Evolutionary conservation across 2,329 filamentous ascomycete species (phyloP).

Genomic region (Botryotinia narcissicola): DNA sequence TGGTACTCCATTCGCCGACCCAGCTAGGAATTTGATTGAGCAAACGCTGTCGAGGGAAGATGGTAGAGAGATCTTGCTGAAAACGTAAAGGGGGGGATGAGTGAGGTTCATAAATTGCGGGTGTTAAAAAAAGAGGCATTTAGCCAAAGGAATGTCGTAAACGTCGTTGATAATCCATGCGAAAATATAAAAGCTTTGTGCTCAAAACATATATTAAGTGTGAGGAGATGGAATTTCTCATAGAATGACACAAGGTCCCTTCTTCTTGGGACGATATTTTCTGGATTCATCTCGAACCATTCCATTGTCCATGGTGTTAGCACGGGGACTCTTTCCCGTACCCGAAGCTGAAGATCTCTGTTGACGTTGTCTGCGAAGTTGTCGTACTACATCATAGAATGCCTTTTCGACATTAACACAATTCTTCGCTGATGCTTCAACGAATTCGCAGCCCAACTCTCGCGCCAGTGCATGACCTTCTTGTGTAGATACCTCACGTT

Average conservation of each 20-base stretch:
- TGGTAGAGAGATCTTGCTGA: conserved; percentile 24
- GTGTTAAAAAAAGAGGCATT: conserved; percentile 17
- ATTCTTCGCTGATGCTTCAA: conserved; percentile 95
- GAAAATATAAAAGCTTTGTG: conserved; percentile 20
- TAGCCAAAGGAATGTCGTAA: conserved; percentile 30
- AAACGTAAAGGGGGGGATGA: conserved; percentile 20
- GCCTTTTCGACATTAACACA: conserved; percentile 98
- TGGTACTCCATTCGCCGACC: conserved; percentile 39
- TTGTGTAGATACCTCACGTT: conserved; percentile 93
- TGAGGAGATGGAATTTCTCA: conserved; percentile 29
- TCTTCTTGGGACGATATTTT: conserved; percentile 33
- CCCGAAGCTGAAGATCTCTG: conserved; percentile 25
- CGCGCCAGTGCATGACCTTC: conserved; percentile 90
- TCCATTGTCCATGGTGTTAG: conserved; percentile 29
- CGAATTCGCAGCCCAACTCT: conserved; percentile 92
- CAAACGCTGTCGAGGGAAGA: conserved; percentile 31
- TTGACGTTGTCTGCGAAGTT: conserved; percentile 80
- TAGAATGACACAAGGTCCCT: conserved; percentile 38
- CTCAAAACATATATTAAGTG: conserved; percentile 19
- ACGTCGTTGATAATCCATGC: conserved; percentile 27
- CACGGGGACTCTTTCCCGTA: conserved; percentile 30
- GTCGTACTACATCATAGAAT: conserved; percentile 94
- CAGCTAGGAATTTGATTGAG: conserved; percentile 30
- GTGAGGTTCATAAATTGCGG: conserved; percentile 18
- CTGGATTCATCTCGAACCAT: conserved; percentile 32